These are phyloP conservation scores for Kurtzmaniella quercitrusa DNA, from an alignment of 1,139 yeast species.

Conservation along the genomic window DNA sequence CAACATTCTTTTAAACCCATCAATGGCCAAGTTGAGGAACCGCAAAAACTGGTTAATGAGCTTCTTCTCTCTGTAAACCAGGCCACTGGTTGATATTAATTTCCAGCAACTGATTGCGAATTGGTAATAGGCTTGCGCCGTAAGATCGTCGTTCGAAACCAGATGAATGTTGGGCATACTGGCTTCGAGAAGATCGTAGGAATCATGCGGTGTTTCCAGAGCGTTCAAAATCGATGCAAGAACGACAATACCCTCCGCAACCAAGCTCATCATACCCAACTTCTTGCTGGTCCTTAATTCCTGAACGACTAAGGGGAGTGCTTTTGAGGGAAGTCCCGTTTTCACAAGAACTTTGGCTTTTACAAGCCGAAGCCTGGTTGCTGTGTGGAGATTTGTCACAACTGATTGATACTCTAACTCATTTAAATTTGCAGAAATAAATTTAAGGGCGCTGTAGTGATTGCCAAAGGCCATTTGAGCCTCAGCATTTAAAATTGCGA, in stretches of 20 bases:
- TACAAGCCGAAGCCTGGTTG: constrained; percentile 39
- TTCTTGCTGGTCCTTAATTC: constrained; percentile 39
- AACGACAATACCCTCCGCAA: constrained; percentile 37
- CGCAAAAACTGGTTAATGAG: constrained; percentile 21
- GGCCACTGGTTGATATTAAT: constrained; percentile 14
- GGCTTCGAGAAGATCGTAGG: constrained; percentile 27
- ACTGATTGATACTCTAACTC: constrained; percentile 17
- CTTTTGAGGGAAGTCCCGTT: constrained; percentile 37
- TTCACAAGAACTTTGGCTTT: constrained; percentile 37
- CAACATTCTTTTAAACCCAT: constrained; percentile 35
- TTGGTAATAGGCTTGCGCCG: constrained; percentile 35
- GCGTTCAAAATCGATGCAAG: constrained; percentile 35
- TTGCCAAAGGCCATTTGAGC: constrained; percentile 29
- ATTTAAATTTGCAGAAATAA: constrained; percentile 27
- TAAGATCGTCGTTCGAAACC: constrained; percentile 28
- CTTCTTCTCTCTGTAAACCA: constrained; percentile 8
- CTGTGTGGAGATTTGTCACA: constrained; percentile 31
- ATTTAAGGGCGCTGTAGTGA: constrained; percentile 30
- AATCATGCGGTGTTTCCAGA: constrained; percentile 34
- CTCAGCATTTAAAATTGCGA: constrained; percentile 23
- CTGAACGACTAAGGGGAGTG: constrained; percentile 41
- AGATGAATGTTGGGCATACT: constrained; percentile 40
- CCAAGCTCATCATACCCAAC: constrained; percentile 35
- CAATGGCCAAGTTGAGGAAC: constrained; percentile 38
- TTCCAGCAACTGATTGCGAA: constrained; percentile 27